These are phyloP conservation scores for Pseudopyricularia javanii DNA, from an alignment of 2,329 filamentous ascomycete species.

Conservation along the genomic window DNA sequence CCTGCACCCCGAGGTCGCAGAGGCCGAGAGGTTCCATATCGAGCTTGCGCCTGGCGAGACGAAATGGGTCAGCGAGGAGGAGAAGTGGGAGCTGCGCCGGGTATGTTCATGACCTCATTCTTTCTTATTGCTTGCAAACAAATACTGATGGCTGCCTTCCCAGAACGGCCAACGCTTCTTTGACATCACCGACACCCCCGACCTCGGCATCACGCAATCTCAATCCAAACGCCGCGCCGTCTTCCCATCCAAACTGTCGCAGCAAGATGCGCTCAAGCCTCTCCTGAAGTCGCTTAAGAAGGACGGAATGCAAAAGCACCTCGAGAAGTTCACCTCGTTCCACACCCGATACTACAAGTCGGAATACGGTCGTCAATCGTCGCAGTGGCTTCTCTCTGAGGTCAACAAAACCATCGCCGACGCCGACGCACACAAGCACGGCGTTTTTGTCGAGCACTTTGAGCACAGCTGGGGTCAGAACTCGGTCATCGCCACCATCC, in stretches of 20 bases:
- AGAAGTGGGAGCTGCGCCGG: constrained; percentile 84
- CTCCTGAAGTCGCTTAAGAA: constrained; percentile 61
- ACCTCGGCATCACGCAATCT: constrained; percentile 40
- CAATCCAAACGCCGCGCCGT: constrained; percentile 15
- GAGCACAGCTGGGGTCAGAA: constrained; percentile 78
- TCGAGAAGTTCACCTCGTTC: constrained; percentile 68
- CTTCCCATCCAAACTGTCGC: constrained; percentile 21
- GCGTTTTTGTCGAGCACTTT: constrained; percentile 62
- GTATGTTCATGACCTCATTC: constrained; percentile 34
- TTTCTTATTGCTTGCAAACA: not conserved
- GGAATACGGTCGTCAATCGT: constrained; percentile 68
- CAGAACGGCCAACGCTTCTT: constrained; percentile 83
- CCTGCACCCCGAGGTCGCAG: constrained; percentile 26
- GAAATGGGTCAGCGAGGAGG: constrained; percentile 79
- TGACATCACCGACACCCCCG: constrained; percentile 71
- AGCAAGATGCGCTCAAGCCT: constrained; percentile 53
- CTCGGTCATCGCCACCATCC: constrained; percentile 84
- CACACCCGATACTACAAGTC: constrained; percentile 74
- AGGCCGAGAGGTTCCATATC: constrained; percentile 54
- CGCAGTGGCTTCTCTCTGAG: constrained; percentile 71
- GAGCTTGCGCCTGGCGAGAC: constrained; percentile 77
- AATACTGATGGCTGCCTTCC: not conserved
- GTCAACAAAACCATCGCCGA: constrained; percentile 60
- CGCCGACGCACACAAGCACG: constrained; percentile 54
- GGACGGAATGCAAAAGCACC: constrained; percentile 61